Base-by-base conservation (phyloP, 73 alveolate genomes). In the Loxodes magnus region DNA sequence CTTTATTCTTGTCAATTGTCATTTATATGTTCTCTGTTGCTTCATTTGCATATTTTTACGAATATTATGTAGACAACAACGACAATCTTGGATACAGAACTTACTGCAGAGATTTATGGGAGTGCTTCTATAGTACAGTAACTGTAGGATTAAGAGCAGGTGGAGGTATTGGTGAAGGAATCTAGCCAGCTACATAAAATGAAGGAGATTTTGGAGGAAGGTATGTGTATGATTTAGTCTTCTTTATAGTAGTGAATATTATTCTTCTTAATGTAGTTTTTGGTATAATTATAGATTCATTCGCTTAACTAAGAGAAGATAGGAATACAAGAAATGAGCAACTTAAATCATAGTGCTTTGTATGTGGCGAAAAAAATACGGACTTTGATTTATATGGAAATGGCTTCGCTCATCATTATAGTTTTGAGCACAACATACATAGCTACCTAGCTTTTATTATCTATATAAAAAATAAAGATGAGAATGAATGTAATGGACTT, bases 271-370 rank as follows among this genome's bases (percentile, higher is more conserved):
- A 86, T 48, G 76, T 86, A 35, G 79, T 86, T 3, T 76, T 78
- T 33, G 94, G 97, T 58, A 81, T 86, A 33, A 86, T 86, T 16
- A 66, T 86, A 36, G 94, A 86, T 53, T 71, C 94, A 34, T 86
- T 86, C 68, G 87, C 86, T 5, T 77, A 77, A 22, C 73, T 86
- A 41, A 76, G 96, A 70, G 88, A 76, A 34, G 51, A 81, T 21
- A 75, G 74, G 5, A 68, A 63, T 49, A 81, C 68, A 27, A 62
- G 58, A 26, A 71, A 62, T 51, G 72, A 69, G 15, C 94, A 86
- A 66, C 63, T 71, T 51, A 68, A 58, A 17, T 54, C 64, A 51
- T 43, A 43, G 9, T 85, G 96, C 63, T 85, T 67, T 67, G 80
- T 85, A 17, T 85, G 96, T 30, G 52, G 78, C 56, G 22, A 58